Evolutionary conservation across 1,139 yeast genomes (phyloP).

Genomic region (Pichia sp.): DNA sequence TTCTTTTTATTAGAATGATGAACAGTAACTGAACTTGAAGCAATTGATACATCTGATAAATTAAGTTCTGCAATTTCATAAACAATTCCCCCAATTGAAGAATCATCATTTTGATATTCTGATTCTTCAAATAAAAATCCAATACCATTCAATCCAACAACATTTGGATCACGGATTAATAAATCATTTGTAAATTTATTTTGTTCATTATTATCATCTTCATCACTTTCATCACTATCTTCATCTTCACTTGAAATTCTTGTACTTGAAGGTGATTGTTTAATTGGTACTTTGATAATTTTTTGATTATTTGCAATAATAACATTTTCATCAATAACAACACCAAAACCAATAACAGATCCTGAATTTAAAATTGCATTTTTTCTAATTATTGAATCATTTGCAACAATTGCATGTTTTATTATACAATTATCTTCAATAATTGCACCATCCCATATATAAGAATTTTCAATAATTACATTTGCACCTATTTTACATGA

Average conservation of each 20-base stretch:
- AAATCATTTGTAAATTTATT: neutral
- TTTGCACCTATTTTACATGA: conserved; percentile 78
- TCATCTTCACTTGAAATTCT: conserved; percentile 11
- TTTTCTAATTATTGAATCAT: conserved; percentile 48
- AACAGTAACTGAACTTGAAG: conserved; percentile 41
- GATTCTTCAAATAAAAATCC: conserved; percentile 37
- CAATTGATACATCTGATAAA: conserved; percentile 75
- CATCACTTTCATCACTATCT: conserved; percentile 14
- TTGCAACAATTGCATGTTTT: conserved; percentile 63
- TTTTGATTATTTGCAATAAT: conserved; percentile 45
- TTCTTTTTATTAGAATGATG: conserved; percentile 36
- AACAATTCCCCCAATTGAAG: conserved; percentile 37
- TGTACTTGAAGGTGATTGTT: conserved; percentile 20
- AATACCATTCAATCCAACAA: conserved; percentile 31
- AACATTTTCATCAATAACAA: conserved; percentile 50
- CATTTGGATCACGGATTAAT: conserved; percentile 20
- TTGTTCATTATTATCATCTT: conserved; percentile 7
- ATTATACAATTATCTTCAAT: conserved; percentile 62
- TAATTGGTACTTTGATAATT: conserved; percentile 44
- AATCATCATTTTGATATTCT: conserved; percentile 25
- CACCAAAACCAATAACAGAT: conserved; percentile 74
- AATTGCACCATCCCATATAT: conserved; percentile 76
- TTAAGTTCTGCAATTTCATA: conserved; percentile 60
- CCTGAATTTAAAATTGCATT: conserved; percentile 55
- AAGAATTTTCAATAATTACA: conserved; percentile 64